A percentile compares a stretch with the other conserved stretches of the same genome.
phyloP scores from a whole-genome alignment of 75 land plant species.

The Larix kaempferi region DNA sequence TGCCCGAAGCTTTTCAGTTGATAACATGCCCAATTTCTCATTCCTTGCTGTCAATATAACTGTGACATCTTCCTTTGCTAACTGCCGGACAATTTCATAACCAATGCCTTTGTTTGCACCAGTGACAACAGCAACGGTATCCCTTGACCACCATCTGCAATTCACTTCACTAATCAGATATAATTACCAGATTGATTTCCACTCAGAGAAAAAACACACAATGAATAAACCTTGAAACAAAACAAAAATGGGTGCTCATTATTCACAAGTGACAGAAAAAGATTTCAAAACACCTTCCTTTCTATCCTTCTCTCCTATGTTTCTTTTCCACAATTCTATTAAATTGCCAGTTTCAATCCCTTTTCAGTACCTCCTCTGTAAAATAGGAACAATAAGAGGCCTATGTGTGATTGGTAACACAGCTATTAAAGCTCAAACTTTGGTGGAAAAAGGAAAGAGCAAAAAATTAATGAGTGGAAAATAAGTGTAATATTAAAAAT shows the following conservation, averaged over 20 bases:
- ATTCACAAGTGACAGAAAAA: background rate
- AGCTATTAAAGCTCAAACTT: too few relatives aligned
- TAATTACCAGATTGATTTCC: background rate
- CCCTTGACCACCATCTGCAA: conserved; percentile 26
- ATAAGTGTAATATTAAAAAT: too few relatives aligned
- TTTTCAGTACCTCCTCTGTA: too few relatives aligned
- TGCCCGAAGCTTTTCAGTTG: conserved; percentile 24
- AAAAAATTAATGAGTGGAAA: too few relatives aligned
- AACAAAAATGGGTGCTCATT: background rate
- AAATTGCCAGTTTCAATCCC: too few relatives aligned
- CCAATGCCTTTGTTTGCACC: conserved; percentile 66
- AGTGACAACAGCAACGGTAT: conserved; percentile 36
- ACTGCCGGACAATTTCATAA: conserved; percentile 42
- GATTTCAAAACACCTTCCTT: background rate
- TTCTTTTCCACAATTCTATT: background rate
- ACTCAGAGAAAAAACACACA: background rate
- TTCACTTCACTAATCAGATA: background rate
- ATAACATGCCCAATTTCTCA: conserved; percentile 41
- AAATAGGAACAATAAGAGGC: too few relatives aligned
- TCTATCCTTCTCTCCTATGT: background rate
- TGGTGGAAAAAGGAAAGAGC: too few relatives aligned
- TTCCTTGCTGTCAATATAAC: conserved; percentile 56
- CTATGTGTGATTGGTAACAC: too few relatives aligned
- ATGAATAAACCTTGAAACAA: background rate
- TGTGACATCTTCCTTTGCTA: conserved; percentile 46